phyloP scores from a whole-genome alignment of 805 yeast species.

The Suhomyces sp. region DNA sequence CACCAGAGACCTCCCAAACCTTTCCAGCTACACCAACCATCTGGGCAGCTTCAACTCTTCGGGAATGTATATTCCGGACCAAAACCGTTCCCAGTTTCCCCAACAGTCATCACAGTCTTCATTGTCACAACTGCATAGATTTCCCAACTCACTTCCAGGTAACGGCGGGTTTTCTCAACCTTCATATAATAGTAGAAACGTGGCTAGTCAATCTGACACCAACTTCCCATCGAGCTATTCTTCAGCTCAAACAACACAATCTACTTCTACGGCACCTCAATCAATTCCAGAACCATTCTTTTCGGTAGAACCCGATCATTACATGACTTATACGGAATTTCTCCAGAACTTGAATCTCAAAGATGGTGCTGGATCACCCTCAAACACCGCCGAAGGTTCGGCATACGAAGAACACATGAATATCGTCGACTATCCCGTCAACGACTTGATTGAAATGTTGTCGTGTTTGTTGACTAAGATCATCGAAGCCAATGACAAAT shows the following conservation, averaged over 20 bases:
- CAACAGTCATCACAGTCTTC: not conserved
- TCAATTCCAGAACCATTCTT: not conserved
- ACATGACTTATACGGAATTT: constrained; percentile 43
- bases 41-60: constrained; percentile 10
- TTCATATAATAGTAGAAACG: not conserved
- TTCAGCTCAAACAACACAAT: not conserved
- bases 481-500: constrained; percentile 82
- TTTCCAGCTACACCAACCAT: constrained; percentile 11
- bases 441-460: constrained; percentile 78
- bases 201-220: not conserved
- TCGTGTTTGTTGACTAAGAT: constrained; percentile 82
- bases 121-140: constrained; percentile 12
- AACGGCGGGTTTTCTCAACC: not conserved
- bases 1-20: constrained; percentile 12
- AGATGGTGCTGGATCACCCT: constrained; percentile 8
- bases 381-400: constrained; percentile 3
- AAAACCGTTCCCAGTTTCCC: constrained; percentile 13
- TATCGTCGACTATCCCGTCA: constrained; percentile 79
- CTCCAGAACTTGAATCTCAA: constrained; percentile 26
- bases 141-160: constrained; percentile 7
- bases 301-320: constrained; percentile 35
- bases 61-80: constrained; percentile 24
- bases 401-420: constrained; percentile 55
- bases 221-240: not conserved
- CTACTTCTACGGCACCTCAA: not conserved